Conservation (phyloP, 2,329 filamentous ascomycete species). For the Ophiosphaerella herpotricha region DNA sequence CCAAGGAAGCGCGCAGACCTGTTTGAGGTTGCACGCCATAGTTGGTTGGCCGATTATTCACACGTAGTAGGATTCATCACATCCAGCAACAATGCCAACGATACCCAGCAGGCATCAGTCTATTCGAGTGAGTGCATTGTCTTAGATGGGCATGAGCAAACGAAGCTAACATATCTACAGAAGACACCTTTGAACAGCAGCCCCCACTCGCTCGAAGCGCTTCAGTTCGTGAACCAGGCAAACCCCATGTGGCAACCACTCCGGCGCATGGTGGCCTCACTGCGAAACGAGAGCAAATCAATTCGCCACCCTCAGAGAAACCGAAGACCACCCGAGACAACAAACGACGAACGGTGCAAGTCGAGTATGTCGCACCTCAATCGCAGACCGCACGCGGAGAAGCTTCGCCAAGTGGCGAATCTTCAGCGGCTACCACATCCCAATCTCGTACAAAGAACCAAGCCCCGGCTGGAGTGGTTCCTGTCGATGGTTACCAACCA, state of each 20-base stretch:
- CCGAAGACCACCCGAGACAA: slow-evolving; percentile 74
- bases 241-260: slow-evolving; percentile 58
- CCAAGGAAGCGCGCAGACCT: slow-evolving; percentile 92
- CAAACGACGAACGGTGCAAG: slow-evolving; percentile 92
- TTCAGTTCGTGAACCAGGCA: slow-evolving; percentile 86
- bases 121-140: slow-evolving; percentile 45
- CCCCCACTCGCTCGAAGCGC: slow-evolving; percentile 78
- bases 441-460: slow-evolving; percentile 56
- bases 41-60: slow-evolving; percentile 97
- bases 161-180: slow-evolving; percentile 30
- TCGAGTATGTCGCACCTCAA: slow-evolving; percentile 93
- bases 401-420: slow-evolving; percentile 42
- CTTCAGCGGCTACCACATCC: slow-evolving; percentile 38
- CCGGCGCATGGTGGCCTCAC: slow-evolving; percentile 63
- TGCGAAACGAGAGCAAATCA: slow-evolving; percentile 75
- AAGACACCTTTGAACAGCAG: slow-evolving; percentile 63
- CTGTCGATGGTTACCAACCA: slow-evolving; percentile 44
- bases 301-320: slow-evolving; percentile 67
- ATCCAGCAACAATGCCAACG: slow-evolving; percentile 82
- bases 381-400: slow-evolving; percentile 81
- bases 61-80: slow-evolving; percentile 97
- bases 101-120: slow-evolving; percentile 81
- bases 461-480: slow-evolving; percentile 48
- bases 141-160: not conserved
- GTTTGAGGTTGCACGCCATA: slow-evolving; percentile 96